These are phyloP conservation scores for Gastrolobium villosum DNA, from an alignment of 306 rosid genomes.

Conservation along the genomic window DNA sequence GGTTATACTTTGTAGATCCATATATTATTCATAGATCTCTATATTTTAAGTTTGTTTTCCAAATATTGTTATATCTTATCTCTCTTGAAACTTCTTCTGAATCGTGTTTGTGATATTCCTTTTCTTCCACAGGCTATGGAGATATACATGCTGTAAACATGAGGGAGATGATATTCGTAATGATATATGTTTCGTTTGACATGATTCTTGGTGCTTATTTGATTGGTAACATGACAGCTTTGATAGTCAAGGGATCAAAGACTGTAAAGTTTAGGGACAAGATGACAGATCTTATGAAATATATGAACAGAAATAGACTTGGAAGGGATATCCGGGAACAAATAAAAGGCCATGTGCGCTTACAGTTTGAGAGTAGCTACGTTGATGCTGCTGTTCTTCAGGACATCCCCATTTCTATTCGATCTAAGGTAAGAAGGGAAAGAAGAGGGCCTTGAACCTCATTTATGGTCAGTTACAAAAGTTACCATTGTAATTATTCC, in stretches of 20 bases:
- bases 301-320: conserved; percentile 92
- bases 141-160: conserved; percentile 96
- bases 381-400: conserved; percentile 83
- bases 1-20: not conserved
- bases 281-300: conserved; percentile 88
- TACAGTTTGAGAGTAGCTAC: conserved; percentile 94
- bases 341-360: conserved; percentile 90
- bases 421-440: conserved; percentile 74
- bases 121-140: conserved; percentile 84
- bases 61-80: conserved; percentile 31
- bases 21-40: not conserved
- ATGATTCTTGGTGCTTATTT: conserved; percentile 98
- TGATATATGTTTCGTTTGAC: conserved; percentile 90
- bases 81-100: conserved; percentile 33
- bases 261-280: conserved; percentile 93
- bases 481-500: not conserved
- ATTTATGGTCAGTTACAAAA: conserved; percentile 14
- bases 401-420: conserved; percentile 89
- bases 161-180: conserved; percentile 97
- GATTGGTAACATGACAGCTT: conserved; percentile 99
- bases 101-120: conserved; percentile 26
- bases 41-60: not conserved
- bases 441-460: conserved; percentile 35
- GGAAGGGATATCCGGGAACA: conserved; percentile 86
- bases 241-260: conserved; percentile 99